Base-by-base conservation (phyloP, 805 yeast genomes). In the Teunomyces lycoperdinae region DNA sequence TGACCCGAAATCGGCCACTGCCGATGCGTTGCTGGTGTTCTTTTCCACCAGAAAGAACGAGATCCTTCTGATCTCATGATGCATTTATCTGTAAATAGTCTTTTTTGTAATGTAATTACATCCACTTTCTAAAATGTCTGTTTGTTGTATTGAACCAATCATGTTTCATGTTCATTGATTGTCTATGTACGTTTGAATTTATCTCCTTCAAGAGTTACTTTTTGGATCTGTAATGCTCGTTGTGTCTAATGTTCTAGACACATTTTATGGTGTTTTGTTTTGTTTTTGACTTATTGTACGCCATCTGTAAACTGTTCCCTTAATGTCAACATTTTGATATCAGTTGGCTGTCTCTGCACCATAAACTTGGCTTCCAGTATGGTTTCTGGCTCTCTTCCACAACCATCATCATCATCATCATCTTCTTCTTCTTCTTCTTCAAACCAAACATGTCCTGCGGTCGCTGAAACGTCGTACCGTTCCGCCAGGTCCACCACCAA, bases 401-500 rank as follows among this genome's bases (percentile, higher is more conserved):
- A 1, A 20, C 24, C 24, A 20, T 5, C 24, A 20, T 20, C 24
- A 5, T 20, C n/a, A n/a, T n/a, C n/a, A n/a, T n/a, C n/a, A n/a
- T n/a, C n/a, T n/a, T n/a, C n/a, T n/a, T n/a, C n/a, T 30, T 30
- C 33, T 11, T 30, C 34, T n/a, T 14, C 4, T 2, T 33, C 44
- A 47, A 79, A 69, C 84, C 84, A 80, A 9, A 51, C 59, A 57
- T 80, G 84, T 1, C 53, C 47, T 7, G 64, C 48, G 0, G 80
- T 67, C 42, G 70, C 68, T 2, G 55, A 50, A 8, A 76, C 73
- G 41, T 72, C 72, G 38, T 64, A 66, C 45, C 85, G 61, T 31
- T 70, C 63, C n/a, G 51, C 51, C 0, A 83, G 77, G 49, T 78
- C 74, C 9, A 81, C 80, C 10, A 83, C 79, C 41, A 87, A 63